phyloP scores from a whole-genome alignment of 306 rosid species.

The Fagus crenata region DNA sequence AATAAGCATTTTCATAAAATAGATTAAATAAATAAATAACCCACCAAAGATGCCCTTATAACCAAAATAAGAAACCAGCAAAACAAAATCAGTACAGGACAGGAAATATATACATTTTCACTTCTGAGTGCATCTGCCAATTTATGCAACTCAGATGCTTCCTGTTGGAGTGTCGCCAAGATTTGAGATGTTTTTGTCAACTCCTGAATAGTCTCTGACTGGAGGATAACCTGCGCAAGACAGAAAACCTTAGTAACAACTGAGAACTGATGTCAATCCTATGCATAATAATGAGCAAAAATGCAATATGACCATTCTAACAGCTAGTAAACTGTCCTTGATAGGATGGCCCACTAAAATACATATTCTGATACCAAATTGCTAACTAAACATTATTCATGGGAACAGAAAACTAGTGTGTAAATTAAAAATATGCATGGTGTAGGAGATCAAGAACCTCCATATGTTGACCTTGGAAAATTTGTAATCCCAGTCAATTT shows the following conservation, averaged over 20 bases:
- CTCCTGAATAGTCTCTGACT: constrained; percentile 94
- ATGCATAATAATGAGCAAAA: not conserved
- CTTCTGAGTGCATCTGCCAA: constrained; percentile 48
- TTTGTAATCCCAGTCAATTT: not conserved
- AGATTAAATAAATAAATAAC: not conserved
- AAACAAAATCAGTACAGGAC: not conserved
- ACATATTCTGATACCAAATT: not conserved
- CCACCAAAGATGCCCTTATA: not conserved
- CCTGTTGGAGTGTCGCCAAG: constrained; percentile 68
- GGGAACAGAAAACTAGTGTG: not conserved
- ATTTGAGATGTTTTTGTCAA: constrained; percentile 79
- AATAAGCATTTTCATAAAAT: not conserved
- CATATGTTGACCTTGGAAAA: too few species aligned
- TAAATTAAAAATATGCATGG: too few species aligned
- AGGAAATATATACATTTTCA: constrained; percentile 65
- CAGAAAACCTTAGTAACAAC: not conserved
- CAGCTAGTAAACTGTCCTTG: not conserved
- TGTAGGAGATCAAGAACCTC: too few species aligned
- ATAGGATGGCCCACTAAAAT: not conserved
- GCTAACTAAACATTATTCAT: not conserved
- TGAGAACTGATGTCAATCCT: not conserved
- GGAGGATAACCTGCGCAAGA: constrained; percentile 75
- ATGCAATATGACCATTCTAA: not conserved
- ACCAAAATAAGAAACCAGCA: constrained; percentile 5
- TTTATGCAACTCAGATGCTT: constrained; percentile 66